Percentiles rank a stretch among this genome's conserved stretches.
Conservation (phyloP, 805 yeast genomes). For the Saturnispora quitensis region DNA sequence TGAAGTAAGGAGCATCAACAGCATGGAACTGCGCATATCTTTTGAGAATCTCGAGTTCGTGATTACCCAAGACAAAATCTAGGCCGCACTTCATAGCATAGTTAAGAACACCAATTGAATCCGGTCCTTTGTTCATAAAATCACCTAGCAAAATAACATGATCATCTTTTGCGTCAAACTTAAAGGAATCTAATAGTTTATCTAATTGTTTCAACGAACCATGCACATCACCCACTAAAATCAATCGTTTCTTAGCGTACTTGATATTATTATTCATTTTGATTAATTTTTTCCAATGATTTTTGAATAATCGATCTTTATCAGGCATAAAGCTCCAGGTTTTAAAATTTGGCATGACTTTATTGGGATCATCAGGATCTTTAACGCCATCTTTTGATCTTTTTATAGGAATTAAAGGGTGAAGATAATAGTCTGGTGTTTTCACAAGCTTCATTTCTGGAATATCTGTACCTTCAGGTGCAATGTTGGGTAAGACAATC, state of each 20-base stretch:
- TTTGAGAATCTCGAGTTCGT: constrained; percentile 64
- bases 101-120: constrained; percentile 60
- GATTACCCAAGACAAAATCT: constrained; percentile 81
- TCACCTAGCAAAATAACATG: constrained; percentile 72
- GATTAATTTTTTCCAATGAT: constrained; percentile 16
- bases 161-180: constrained; percentile 40
- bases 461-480: constrained; percentile 25
- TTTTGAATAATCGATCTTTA: constrained; percentile 14
- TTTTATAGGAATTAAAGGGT: constrained; percentile 21
- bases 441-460: constrained; percentile 21
- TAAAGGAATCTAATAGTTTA: constrained; percentile 41
- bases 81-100: constrained; percentile 49
- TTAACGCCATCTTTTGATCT: constrained; percentile 2
- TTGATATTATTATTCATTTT: constrained; percentile 5
- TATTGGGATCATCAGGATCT: constrained; percentile 22
- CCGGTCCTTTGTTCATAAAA: constrained; percentile 76
- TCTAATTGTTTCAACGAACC: constrained; percentile 56
- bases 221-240: constrained; percentile 83
- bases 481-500: constrained; percentile 25
- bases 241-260: constrained; percentile 36
- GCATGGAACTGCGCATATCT: constrained; percentile 56
- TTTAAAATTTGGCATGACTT: constrained; percentile 20
- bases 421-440: constrained; percentile 19
- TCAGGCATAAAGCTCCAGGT: constrained; percentile 15
- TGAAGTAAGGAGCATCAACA: constrained; percentile 22